Evolutionary conservation across 495 filamentous ascomycete genomes (phyloP).

Genomic region (Aspergillus diversus): DNA sequence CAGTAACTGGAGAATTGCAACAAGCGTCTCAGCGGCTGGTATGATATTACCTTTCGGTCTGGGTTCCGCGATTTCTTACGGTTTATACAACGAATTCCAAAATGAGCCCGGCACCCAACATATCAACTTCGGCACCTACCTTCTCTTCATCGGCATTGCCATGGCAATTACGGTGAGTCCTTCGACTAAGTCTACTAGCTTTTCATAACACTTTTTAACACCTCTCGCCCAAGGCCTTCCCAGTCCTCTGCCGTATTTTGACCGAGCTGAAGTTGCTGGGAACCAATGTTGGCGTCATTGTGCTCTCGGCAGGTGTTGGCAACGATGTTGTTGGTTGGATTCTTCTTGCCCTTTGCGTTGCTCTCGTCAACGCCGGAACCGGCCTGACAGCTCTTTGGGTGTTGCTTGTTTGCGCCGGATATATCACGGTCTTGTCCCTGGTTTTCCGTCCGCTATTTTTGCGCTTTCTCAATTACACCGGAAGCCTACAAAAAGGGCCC

Average conservation of each 20-base stretch:
- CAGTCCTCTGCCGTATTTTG: slow-evolving; percentile 91
- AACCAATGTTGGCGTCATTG: slow-evolving; percentile 86
- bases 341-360: slow-evolving; percentile 89
- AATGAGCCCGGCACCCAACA: slow-evolving; percentile 61
- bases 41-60: slow-evolving; percentile 79
- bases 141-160: slow-evolving; percentile 93
- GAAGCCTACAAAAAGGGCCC: slow-evolving; percentile 86
- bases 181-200: background rate
- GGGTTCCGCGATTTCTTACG: slow-evolving; percentile 80
- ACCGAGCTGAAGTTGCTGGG: slow-evolving; percentile 87
- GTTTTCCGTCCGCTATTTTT: slow-evolving; percentile 78
- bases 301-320: slow-evolving; percentile 90
- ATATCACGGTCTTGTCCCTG: slow-evolving; percentile 76
- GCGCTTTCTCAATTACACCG: slow-evolving; percentile 70
- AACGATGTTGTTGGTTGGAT: slow-evolving; percentile 98
- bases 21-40: slow-evolving; percentile 80
- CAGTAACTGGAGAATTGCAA: slow-evolving; percentile 83
- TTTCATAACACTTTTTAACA: background rate
- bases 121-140: slow-evolving; percentile 79
- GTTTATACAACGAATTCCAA: slow-evolving; percentile 79
- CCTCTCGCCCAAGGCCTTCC: slow-evolving; percentile 66
- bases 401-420: slow-evolving; percentile 74
- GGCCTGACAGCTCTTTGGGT: slow-evolving; percentile 89
- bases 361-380: slow-evolving; percentile 84
- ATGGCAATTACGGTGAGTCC: slow-evolving; percentile 80